Evolutionary conservation across 768 basidiomycete species (phyloP), one percentile per base, ranked within the genome.

Genomic region (Tulasnella sp.): DNA sequence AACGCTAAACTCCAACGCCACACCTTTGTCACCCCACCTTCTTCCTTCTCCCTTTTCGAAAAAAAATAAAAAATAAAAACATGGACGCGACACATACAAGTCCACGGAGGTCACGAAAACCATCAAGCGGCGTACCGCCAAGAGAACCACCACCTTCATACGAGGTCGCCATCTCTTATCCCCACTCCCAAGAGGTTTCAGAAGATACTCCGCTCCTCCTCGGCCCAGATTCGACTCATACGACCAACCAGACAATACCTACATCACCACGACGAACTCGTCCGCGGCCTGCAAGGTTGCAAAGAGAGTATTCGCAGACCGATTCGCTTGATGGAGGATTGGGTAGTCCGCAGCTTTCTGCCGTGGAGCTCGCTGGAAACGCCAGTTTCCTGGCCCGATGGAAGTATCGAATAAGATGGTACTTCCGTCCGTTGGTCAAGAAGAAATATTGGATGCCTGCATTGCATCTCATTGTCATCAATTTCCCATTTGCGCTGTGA

Each of bases 401-500:
- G 58, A 64, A 9, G 15, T 64, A 64, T 34, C 69, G 37, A 11
- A 3, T 70, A 14, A 42, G 11, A 39, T 70, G 69, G 69, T 93
- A 94, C 80, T 93, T 91, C 81, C 83, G 88, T 37, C 93, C 93
- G 4, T 76, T 93, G 80, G 74, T 79, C 22, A 84, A 83, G 77
- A 83, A 79, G 77, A 85, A 86, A n/a, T 93, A 93, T 80, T 91
- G 90, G 79, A 82, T 85, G 34, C 84, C 91, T 0, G 82, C 91
- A 36, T 86, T 92, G 74, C 93, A 94, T 81, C 85, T 94, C 29
- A 81, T 89, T 54, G 84, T 91, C 34, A 68, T 94, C 79, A 94
- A 94, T 82, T 92, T 94, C 80, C 92, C 92, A 0, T 93, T 88
- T 79, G 91, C 91, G 19, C 82, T 94, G 75, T 74, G 52, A 74